These are phyloP conservation scores for Candida chilensis DNA, from an alignment of 805 yeast genomes.

Conservation along the genomic window DNA sequence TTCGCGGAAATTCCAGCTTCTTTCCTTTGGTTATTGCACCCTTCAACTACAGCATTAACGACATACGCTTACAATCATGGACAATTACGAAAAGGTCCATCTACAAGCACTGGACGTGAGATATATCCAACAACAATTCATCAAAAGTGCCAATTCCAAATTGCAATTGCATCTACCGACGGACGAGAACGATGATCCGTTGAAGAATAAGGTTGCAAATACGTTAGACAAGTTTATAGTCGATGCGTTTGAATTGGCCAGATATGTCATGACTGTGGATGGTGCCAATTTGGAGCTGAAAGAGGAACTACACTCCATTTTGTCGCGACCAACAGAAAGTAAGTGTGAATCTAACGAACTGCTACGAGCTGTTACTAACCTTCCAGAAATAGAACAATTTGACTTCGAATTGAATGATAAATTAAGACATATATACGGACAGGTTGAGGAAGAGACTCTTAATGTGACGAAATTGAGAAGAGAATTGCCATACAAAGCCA, in stretches of 20 bases:
- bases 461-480: constrained; percentile 47
- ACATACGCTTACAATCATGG: constrained; percentile 1
- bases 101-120: constrained; percentile 45
- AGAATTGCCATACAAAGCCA: constrained; percentile 35
- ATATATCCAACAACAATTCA: constrained; percentile 34
- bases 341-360: constrained; percentile 8
- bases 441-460: constrained; percentile 56
- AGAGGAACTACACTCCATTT: constrained; percentile 8
- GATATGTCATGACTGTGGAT: constrained; percentile 47
- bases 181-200: constrained; percentile 28
- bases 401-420: constrained; percentile 54
- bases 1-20: too few species aligned
- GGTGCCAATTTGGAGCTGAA: constrained; percentile 31
- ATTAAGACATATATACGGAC: constrained; percentile 45
- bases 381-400: constrained; percentile 55
- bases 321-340: constrained; percentile 10
- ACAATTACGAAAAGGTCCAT: constrained; percentile 30
- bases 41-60: background rate
- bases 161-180: constrained; percentile 40
- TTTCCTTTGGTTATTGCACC: too few species aligned
- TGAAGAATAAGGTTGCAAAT: constrained; percentile 31
- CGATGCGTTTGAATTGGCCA: constrained; percentile 48
- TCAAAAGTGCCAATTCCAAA: constrained; percentile 29
- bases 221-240: constrained; percentile 36
- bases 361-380: constrained; percentile 9